Base-by-base conservation (phyloP, 306 rosid genomes). In the Lotus japonicus region DNA sequence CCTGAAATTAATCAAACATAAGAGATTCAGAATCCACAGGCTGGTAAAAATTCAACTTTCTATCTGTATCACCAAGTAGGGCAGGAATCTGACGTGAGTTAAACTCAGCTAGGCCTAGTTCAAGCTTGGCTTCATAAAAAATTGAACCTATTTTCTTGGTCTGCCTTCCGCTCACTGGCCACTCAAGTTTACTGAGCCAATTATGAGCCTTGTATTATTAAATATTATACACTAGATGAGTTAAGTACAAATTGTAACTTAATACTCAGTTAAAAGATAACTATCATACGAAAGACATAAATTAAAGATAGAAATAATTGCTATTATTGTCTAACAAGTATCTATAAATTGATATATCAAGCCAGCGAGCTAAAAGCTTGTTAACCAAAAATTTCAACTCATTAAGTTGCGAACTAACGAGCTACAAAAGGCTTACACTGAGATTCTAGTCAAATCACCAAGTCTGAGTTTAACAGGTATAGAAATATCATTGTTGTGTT, bases 1-100 rank as follows among this genome's bases (percentile, higher is more conserved):
- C 99, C 99, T 94, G 92, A 68, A 86, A 81, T 50, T 26, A 64
- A 46, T 64, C 52, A 58, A 44, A 44, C 31, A 73, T n/a, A n/a
- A n/a, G n/a, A n/a, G n/a, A n/a, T n/a, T 77, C 58, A 77, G 64
- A 68, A 65, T 43, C 55, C 62, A 39, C 17, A 26, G 33, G 52
- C 45, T 21, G n/a, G 48, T 33, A 39, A 64, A 38, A 14, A 58
- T 65, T 42, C 54, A 28, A 64, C 42, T 44, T 69, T 73, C 59
- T 64, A 64, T 18, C 45, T 48, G 58, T 50, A 68, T 38, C 42
- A 63, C 46, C 39, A 5, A 64, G 66, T 54, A 63, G 5, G 39
- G 41, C 64, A 11, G 16, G 16, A 63, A 63, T n/a, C 54, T n/a
- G 42, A 64, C 51, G 17, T 21, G 43, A 49, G 42, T 5, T 60